Percentiles rank a stretch among this genome's conserved stretches.
Evolutionary conservation across 768 basidiomycete species (phyloP).

Genomic region (Suillus subaureus): DNA sequence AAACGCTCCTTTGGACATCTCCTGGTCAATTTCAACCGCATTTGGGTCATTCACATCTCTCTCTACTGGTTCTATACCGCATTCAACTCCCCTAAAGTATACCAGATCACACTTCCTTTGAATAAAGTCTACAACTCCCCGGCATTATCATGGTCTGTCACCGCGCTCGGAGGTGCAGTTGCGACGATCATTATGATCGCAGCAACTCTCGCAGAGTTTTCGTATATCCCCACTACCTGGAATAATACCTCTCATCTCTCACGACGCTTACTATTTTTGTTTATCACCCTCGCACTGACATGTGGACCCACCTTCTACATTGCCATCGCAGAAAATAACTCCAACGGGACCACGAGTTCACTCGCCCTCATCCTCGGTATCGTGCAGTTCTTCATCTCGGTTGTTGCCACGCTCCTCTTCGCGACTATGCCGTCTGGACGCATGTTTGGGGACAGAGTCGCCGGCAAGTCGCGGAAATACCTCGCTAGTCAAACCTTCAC

Average conservation of each 20-base stretch:
- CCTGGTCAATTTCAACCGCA: slow-evolving; percentile 98
- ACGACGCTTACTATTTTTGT: slow-evolving; percentile 85
- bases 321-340: slow-evolving; percentile 73
- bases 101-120: slow-evolving; percentile 44
- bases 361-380: slow-evolving; percentile 92
- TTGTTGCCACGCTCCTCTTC: slow-evolving; percentile 83
- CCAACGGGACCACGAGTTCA: slow-evolving; percentile 59
- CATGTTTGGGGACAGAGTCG: slow-evolving; percentile 98
- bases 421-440: slow-evolving; percentile 92
- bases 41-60: slow-evolving; percentile 97
- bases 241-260: slow-evolving; percentile 97
- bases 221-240: slow-evolving; percentile 98
- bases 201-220: slow-evolving; percentile 93
- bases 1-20: slow-evolving; percentile 96
- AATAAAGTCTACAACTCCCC: slow-evolving; percentile 55
- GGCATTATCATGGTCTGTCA: slow-evolving; percentile 91
- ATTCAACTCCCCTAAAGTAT: slow-evolving; percentile 89
- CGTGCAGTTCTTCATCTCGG: slow-evolving; percentile 94
- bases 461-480: slow-evolving; percentile 94
- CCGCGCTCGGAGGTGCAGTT: slow-evolving; percentile 92
- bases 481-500: slow-evolving; percentile 99
- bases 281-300: slow-evolving; percentile 89
- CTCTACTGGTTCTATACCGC: slow-evolving; percentile 97
- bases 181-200: slow-evolving; percentile 96
- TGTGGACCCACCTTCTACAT: slow-evolving; percentile 95